Base-by-base conservation (phyloP, 768 basidiomycete genomes). In the Rhodotorula toruloides region DNA sequence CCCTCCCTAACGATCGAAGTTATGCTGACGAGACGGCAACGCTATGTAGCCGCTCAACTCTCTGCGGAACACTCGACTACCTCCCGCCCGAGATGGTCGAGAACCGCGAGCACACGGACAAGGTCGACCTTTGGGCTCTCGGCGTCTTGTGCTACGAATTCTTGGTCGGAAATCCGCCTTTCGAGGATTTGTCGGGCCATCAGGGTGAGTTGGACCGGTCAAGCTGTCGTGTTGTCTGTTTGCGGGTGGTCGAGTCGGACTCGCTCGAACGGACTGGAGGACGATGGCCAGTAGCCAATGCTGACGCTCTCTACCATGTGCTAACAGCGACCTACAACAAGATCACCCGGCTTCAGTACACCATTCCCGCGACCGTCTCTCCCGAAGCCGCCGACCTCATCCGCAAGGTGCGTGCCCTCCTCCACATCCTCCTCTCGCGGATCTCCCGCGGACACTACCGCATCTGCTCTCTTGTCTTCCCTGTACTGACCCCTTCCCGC, bases 81-180 rank as follows among this genome's bases (percentile, higher is more conserved):
- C 82, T 99, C 17, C 93, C 96, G 0, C 94, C 96, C 19, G 94
- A 98, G 81, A 99, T 98, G 96, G 89, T 99, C 21, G 91, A 96
- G 73, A 86, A 87, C 0, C 86, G 84, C 71, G 89, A 89, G 65
- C 93, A 98, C 76, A 87, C 83, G 59, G 90, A 91, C 74, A 86
- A 84, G 74, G 94, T 98, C 44, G 94, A 98, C 74, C 83, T 91
- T 65, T 99, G 94, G 94, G 94, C 94, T 1, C 80, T 99, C 34
- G 94, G 94, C 50, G 93, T 98, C n/a, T 81, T 99, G 68, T 88
- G 88, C 2, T 99, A 91, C 76, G 94, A 99, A 77, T 97, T 99
- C 77, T 79, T 98, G 65, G 84, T 85, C 58, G 94, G 94, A 10
- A 83, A 82, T 17, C 86, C 86, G 27, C 86, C 86, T 0, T 99